Conservation (phyloP, 768 basidiomycete species). For the Suillus subluteus region DNA sequence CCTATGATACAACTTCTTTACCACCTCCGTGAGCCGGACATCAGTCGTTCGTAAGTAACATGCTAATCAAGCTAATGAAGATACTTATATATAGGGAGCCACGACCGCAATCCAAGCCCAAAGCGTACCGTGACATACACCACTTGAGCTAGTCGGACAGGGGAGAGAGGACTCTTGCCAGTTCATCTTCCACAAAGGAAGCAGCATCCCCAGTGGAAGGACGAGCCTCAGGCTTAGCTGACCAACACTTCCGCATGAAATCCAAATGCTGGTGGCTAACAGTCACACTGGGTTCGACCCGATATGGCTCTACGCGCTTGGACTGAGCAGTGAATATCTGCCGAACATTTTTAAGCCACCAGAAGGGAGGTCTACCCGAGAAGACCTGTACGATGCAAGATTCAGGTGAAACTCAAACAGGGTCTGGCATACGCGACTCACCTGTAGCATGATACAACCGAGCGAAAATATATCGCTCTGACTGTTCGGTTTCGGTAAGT, state of each 20-base stretch:
- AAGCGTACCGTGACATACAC: background rate
- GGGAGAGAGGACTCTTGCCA: background rate
- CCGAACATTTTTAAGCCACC: background rate
- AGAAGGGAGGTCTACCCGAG: background rate
- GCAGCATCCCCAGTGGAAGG: background rate
- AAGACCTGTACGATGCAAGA: background rate
- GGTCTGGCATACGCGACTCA: background rate
- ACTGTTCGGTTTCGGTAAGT: background rate
- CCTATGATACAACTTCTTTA: too few species aligned
- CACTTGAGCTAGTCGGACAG: background rate
- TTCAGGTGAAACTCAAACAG: background rate
- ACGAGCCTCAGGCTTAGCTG: background rate
- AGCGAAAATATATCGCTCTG: conserved; percentile 3
- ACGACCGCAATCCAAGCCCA: too few species aligned
- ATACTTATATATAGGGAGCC: too few species aligned
- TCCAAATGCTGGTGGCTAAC: background rate
- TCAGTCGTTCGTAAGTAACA: too few species aligned
- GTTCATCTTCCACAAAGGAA: background rate
- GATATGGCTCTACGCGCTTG: background rate
- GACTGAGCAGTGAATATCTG: background rate
- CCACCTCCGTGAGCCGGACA: too few species aligned
- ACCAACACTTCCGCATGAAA: conserved; percentile 4
- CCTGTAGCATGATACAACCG: conserved; percentile 6
- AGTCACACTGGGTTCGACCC: background rate
- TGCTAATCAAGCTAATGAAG: too few species aligned